Evolutionary conservation across 148 eudicot genomes (phyloP).

Genomic region (Agrostemma githago): DNA sequence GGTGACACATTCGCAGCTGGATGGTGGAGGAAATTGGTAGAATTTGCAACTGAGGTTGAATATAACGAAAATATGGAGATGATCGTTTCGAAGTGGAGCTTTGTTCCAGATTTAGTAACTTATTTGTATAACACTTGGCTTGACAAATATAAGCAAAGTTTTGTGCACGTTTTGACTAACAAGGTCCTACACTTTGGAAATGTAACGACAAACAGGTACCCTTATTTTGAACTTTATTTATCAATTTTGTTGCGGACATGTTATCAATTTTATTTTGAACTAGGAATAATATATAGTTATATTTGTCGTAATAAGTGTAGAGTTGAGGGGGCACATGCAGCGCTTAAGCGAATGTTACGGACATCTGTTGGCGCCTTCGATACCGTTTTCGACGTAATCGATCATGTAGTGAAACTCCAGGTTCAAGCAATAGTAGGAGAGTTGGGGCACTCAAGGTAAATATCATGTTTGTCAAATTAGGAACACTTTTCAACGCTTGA

Average conservation of each 20-base stretch:
- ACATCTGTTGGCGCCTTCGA: no score
- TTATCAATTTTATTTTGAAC: no score
- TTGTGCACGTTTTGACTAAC: not conserved
- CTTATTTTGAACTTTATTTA: no score
- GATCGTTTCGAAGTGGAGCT: not conserved
- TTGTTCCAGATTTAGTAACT: not conserved
- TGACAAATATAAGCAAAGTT: not conserved
- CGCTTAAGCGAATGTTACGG: no score
- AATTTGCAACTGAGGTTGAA: not conserved
- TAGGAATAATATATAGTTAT: no score
- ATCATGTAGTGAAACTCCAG: no score
- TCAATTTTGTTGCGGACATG: no score
- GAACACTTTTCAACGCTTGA: not conserved
- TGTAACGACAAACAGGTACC: not conserved
- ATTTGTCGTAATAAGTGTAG: no score
- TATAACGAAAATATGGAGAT: no score
- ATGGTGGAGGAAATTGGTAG: not conserved
- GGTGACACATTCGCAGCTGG: not conserved
- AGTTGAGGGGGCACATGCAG: no score
- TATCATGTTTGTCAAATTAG: not conserved
- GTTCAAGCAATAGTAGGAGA: not conserved
- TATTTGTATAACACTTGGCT: not conserved
- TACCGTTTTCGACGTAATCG: no score
- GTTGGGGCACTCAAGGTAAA: not conserved
- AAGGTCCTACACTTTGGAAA: not conserved